Base-by-base conservation (phyloP, 2,329 filamentous ascomycete species). In the Diplodia scrobiculata region DNA sequence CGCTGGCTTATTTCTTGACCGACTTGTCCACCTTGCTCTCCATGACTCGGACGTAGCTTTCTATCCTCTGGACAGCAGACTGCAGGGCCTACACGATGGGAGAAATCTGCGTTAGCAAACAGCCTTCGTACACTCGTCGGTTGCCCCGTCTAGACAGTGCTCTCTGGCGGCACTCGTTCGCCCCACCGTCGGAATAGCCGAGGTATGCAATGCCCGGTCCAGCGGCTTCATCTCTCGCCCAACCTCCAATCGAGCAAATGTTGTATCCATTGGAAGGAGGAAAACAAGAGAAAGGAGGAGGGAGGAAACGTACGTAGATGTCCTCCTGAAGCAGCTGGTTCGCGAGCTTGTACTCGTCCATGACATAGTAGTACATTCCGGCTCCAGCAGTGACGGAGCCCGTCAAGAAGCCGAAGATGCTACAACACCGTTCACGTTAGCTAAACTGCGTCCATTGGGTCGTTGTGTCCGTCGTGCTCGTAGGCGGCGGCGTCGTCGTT, bases 261-360 rank as follows among this genome's bases (percentile, higher is more conserved):
- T 11, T n/a, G 10, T 7, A 25, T 9, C 38, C 21, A 48, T 25
- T 17, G 47, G n/a, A 38, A 51, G 13, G 17, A n/a, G 19, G 25
- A 9, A 19, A 5, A 19, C 19, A 17, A 14, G 27, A 21, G 29
- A 36, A 21, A 29, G 19, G 34, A 13, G 60, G 13, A 32, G 13
- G 34, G n/a, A n/a, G 66, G 54, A 63, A 65, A 89, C 91, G 79
- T 86, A 97, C 94, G 80, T 94, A 94, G 78, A 98, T 97, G 80
- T 98, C 94, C 80, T 97, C 92, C 68, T 89, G 94, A 79, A 98
- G 83, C 75, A 97, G 85, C 80, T 96, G 91, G 82, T 97, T 98
- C 72, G 92, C 91, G 51, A 92, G 84, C 81, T 92, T 92, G 83
- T 97, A 98, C 79, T 98, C 93, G 77, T 94, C 88, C 72, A 98